Conservation (phyloP, 805 yeast genomes). For the Scheffersomyces ergatensis region DNA sequence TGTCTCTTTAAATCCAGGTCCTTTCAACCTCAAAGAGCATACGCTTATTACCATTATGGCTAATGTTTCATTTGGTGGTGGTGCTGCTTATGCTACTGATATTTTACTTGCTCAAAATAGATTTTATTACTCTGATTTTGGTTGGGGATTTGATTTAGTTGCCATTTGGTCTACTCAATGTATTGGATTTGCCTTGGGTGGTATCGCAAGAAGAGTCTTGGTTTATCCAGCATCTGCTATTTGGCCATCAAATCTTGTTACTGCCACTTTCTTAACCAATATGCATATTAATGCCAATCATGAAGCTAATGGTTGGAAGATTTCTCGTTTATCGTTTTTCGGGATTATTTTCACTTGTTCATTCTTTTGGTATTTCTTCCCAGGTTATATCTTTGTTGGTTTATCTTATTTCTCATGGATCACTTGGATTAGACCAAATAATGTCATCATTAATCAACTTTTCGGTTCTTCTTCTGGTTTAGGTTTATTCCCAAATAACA, state of each 20-base stretch:
- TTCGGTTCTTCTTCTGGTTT: slow-evolving; percentile 63
- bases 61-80: slow-evolving; percentile 36
- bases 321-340: slow-evolving; percentile 52
- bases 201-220: slow-evolving; percentile 55
- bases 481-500: slow-evolving; percentile 61
- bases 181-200: slow-evolving; percentile 68
- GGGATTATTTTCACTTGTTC: slow-evolving; percentile 33
- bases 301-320: slow-evolving; percentile 59
- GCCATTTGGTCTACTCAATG: slow-evolving; percentile 54
- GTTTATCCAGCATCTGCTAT: slow-evolving; percentile 65
- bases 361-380: slow-evolving; percentile 59
- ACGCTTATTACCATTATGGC: slow-evolving; percentile 53
- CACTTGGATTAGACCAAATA: slow-evolving; percentile 64
- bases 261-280: slow-evolving; percentile 53
- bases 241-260: slow-evolving; percentile 69
- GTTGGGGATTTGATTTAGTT: slow-evolving; percentile 55
- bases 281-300: slow-evolving; percentile 51
- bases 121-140: slow-evolving; percentile 45
- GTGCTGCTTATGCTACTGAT: slow-evolving; percentile 55
- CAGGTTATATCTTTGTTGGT: slow-evolving; percentile 58
- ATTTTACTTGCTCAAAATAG: slow-evolving; percentile 50
- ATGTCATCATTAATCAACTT: slow-evolving; percentile 58
- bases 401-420: slow-evolving; percentile 62
- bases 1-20: slow-evolving; percentile 54
- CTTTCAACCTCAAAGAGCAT: slow-evolving; percentile 63